Conservation (phyloP, 2,329 filamentous ascomycete species). For the Fusarium brachygibbosum region DNA sequence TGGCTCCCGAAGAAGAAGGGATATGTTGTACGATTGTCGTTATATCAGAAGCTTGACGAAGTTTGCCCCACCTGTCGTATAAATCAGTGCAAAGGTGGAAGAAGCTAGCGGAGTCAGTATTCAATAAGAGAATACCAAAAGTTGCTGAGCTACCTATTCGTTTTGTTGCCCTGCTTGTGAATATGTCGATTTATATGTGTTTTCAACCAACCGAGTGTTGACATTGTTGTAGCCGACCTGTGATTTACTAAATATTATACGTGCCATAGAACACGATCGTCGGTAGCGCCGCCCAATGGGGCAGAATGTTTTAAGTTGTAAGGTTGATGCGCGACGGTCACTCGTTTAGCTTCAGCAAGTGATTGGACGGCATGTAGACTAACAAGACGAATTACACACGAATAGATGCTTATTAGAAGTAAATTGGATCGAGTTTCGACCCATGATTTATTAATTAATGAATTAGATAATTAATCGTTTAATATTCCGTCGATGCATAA, state of each 20-base stretch:
- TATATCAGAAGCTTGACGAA: conserved; percentile 11
- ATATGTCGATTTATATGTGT: neutral
- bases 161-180: neutral
- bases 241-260: neutral
- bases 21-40: conserved; percentile 41
- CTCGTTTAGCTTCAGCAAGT: neutral
- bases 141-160: neutral
- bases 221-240: neutral
- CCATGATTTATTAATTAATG: conserved; percentile 37
- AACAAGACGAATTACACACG: neutral
- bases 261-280: neutral
- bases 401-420: neutral
- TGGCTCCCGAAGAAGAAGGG: conserved; percentile 23
- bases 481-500: conserved; percentile 22
- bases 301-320: neutral
- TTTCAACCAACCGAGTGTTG: neutral
- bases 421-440: neutral
- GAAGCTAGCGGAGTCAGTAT: neutral
- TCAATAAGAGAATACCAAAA: conserved; percentile 29
- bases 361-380: neutral
- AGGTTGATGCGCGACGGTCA: neutral
- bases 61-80: conserved; percentile 28
- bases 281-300: neutral
- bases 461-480: conserved; percentile 44
- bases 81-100: conserved; percentile 33